Evolutionary conservation across 768 basidiomycete species (phyloP).

Genomic region (Pleurotus tuber-regium): DNA sequence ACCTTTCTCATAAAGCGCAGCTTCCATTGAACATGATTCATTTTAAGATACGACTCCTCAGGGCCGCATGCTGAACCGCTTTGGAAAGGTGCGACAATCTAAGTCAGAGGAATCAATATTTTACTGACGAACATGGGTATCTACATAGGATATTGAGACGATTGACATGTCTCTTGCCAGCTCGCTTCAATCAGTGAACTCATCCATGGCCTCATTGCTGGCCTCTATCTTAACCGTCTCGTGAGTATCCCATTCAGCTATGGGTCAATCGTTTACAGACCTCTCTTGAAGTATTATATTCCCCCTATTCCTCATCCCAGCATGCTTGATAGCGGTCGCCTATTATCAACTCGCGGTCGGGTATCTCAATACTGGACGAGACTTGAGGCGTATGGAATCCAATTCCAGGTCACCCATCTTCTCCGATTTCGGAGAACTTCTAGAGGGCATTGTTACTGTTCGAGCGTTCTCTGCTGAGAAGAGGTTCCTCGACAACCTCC

Average conservation of each 20-base stretch:
- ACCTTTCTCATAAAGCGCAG: neutral
- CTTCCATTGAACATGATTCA: neutral
- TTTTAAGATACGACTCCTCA: constrained; percentile 66
- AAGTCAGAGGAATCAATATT: no score
- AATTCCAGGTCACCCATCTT: constrained; percentile 84
- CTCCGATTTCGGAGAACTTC: constrained; percentile 76
- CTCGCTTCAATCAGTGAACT: constrained; percentile 74
- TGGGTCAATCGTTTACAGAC: constrained; percentile 7
- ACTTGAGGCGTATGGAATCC: constrained; percentile 87
- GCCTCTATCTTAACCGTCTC: constrained; percentile 71
- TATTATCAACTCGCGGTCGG: constrained; percentile 72
- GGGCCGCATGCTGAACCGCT: constrained; percentile 85
- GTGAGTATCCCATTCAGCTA: constrained; percentile 35
- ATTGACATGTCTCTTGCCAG: constrained; percentile 73
- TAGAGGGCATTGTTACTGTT: constrained; percentile 84
- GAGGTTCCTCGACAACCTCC: constrained; percentile 73
- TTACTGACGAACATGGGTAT: no score
- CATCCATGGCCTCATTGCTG: constrained; percentile 73
- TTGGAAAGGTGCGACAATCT: constrained; percentile 50
- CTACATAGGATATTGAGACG: constrained; percentile 73
- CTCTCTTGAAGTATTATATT: constrained; percentile 55
- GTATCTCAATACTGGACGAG: constrained; percentile 78
- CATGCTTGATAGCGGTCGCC: constrained; percentile 64
- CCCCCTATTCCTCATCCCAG: constrained; percentile 81
- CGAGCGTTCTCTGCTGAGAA: constrained; percentile 85